Evolutionary conservation across 495 filamentous ascomycete species (phyloP).

Genomic region (Penicillium parvum): DNA sequence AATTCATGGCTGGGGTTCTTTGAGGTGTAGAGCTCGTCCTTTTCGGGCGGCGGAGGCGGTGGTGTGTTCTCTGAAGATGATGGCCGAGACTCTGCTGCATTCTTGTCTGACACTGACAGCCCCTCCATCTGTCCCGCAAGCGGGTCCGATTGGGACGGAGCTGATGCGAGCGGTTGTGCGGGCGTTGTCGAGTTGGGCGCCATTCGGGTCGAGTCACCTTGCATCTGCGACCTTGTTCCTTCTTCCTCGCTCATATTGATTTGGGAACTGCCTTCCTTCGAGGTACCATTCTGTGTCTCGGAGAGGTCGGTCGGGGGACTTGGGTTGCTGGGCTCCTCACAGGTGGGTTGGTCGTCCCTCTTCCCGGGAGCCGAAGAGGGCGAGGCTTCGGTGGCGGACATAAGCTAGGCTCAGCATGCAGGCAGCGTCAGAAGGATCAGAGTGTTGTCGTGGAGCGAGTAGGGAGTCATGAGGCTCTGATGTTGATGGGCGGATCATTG

Average conservation of each 20-base stretch:
- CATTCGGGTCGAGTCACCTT: constrained; percentile 1
- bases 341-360: constrained; percentile 22
- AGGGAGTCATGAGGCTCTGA: constrained; percentile 18
- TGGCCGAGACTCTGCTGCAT: constrained; percentile 14
- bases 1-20: constrained; percentile 31
- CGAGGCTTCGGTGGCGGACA: constrained; percentile 35
- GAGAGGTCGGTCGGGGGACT: constrained; percentile 13
- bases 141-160: constrained; percentile 19
- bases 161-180: constrained; percentile 8
- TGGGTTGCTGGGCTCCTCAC: constrained; percentile 9
- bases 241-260: constrained; percentile 15
- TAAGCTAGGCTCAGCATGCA: constrained; percentile 34
- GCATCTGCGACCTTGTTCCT: constrained; percentile 1
- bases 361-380: constrained; percentile 23
- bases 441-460: constrained; percentile 4
- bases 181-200: constrained; percentile 4
- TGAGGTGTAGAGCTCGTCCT: constrained; percentile 56
- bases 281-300: constrained; percentile 22
- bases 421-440: constrained; percentile 51
- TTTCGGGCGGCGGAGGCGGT: constrained; percentile 41
- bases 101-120: constrained; percentile 31
- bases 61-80: constrained; percentile 20
- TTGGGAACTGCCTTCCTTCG: constrained; percentile 9
- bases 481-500: constrained; percentile 28
- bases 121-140: constrained; percentile 31